Evolutionary conservation across 202 grass and related monocot species (phyloP).

Genomic region (Carex arenaria): DNA sequence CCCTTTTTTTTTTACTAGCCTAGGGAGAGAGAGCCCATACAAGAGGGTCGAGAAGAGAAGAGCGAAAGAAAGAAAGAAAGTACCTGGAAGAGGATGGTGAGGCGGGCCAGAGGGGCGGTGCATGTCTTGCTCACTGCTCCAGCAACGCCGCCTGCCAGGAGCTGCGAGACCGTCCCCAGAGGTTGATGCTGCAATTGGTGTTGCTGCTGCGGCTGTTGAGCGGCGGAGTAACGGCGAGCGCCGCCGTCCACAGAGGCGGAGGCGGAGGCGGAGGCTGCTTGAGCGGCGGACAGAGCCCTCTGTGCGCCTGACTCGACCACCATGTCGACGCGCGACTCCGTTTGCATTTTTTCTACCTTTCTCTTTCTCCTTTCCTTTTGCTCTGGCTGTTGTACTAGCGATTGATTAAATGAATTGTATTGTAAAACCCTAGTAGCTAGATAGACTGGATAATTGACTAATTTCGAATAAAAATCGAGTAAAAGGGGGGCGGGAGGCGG

Average conservation of each 20-base stretch:
- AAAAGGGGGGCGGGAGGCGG: too few relatives aligned
- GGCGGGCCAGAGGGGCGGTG: slow-evolving; percentile 80
- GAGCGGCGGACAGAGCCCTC: slow-evolving; percentile 43
- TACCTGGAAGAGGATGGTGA: slow-evolving; percentile 97
- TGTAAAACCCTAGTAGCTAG: background rate
- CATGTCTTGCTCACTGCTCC: slow-evolving; percentile 97
- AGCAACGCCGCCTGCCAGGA: slow-evolving; percentile 78
- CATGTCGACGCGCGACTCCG: slow-evolving; percentile 70
- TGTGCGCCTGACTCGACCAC: slow-evolving; percentile 25
- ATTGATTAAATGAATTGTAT: too few relatives aligned
- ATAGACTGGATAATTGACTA: too few relatives aligned
- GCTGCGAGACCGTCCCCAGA: slow-evolving; percentile 50
- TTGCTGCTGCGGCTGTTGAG: slow-evolving; percentile 19
- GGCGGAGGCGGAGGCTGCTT: slow-evolving; percentile 38
- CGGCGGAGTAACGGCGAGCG: slow-evolving; percentile 36
- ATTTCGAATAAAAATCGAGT: too few relatives aligned
- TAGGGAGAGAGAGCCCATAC: too few relatives aligned
- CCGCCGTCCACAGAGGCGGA: slow-evolving; percentile 38
- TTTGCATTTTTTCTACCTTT: slow-evolving; percentile 44
- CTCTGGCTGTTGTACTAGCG: background rate
- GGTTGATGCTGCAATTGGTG: slow-evolving; percentile 57
- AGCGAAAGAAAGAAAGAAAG: background rate
- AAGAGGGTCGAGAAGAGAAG: background rate
- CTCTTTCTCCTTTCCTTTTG: background rate
- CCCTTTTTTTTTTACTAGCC: too few relatives aligned